Conservation (phyloP, 495 filamentous ascomycete species). For the Cairneyella variabilis region DNA sequence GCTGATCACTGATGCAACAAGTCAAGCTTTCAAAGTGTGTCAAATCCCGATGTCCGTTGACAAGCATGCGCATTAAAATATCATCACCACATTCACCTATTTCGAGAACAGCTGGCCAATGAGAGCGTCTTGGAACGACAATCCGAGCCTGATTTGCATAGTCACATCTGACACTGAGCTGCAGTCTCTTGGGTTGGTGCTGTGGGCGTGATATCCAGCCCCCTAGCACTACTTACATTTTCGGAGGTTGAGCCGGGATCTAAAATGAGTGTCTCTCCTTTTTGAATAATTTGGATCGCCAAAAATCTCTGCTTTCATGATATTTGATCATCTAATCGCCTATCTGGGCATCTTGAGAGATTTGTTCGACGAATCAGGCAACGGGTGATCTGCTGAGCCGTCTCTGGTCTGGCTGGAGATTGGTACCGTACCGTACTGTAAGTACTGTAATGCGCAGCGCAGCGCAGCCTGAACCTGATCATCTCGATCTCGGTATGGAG, state of each 20-base stretch:
- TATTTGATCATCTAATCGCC: background rate
- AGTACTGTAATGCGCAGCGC: no score
- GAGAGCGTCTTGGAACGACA: no score
- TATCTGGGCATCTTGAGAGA: background rate
- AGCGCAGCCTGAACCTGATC: no score
- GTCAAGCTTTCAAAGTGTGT: no score
- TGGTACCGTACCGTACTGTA: background rate
- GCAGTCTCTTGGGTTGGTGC: background rate
- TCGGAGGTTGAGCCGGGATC: background rate
- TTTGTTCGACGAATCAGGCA: background rate
- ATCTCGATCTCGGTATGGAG: constrained; percentile 5
- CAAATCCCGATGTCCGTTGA: constrained; percentile 3
- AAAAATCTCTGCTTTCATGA: background rate
- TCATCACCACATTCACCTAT: constrained; percentile 9
- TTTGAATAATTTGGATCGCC: constrained; percentile 1
- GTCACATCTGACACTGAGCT: background rate
- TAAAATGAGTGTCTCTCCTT: constrained; percentile 8
- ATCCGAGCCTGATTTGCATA: background rate
- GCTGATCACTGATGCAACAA: no score
- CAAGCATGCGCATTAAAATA: constrained; percentile 8
- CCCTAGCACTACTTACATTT: background rate
- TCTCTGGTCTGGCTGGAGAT: background rate
- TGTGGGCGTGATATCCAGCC: background rate
- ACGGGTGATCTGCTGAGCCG: background rate
- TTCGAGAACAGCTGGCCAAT: background rate